Conservation (phyloP, 73 alveolate genomes). For the Stentor roeselii region DNA sequence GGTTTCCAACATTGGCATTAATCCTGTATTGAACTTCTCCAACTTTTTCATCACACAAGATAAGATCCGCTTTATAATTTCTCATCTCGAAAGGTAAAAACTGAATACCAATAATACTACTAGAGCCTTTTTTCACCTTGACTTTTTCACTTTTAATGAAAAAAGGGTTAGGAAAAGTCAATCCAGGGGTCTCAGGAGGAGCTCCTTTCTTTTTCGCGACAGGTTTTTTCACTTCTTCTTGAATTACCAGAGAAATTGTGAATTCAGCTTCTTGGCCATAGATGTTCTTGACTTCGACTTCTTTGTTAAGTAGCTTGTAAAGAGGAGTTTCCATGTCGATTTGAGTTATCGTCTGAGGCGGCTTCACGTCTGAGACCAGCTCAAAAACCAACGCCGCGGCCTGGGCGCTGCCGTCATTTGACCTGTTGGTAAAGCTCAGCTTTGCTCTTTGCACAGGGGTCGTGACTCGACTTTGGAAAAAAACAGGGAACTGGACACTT, state of each 20-base stretch:
- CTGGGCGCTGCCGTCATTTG: conserved; percentile 85
- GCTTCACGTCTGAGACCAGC: conserved; percentile 84
- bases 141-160: conserved; percentile 59
- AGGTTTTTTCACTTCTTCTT: conserved; percentile 33
- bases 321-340: conserved; percentile 62
- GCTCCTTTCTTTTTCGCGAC: conserved; percentile 35
- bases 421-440: conserved; percentile 84
- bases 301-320: conserved; percentile 35
- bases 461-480: conserved; percentile 84
- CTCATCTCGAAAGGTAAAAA: conserved; percentile 94
- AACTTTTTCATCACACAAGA: conserved; percentile 89
- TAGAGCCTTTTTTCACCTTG: conserved; percentile 65
- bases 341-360: conserved; percentile 71
- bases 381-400: conserved; percentile 98
- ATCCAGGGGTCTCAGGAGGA: conserved; percentile 19
- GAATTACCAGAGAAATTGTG: conserved; percentile 28
- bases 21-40: conserved; percentile 96
- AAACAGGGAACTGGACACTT: conserved; percentile 82
- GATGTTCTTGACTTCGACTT: conserved; percentile 36
- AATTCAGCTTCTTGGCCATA: conserved; percentile 45
- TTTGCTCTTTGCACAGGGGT: conserved; percentile 80
- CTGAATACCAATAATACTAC: conserved; percentile 71
- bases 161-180: conserved; percentile 66
- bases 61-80: conserved; percentile 85
- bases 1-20: conserved; percentile 91